phyloP scores from a whole-genome alignment of 2,329 filamentous ascomycete genomes.

The Xylaria arbuscula region DNA sequence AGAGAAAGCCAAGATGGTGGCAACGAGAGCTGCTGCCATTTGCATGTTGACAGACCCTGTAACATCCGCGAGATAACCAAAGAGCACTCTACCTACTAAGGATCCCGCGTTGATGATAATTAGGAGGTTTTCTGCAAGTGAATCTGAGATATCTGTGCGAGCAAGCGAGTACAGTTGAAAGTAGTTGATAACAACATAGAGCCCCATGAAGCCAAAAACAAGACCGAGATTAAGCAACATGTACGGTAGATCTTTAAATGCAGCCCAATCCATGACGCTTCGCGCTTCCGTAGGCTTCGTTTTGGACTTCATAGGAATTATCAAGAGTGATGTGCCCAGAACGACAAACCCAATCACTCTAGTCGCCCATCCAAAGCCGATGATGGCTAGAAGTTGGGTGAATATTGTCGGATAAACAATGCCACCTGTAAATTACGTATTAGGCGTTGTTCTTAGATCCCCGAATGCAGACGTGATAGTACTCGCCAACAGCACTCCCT shows the following conservation, averaged over 20 bases:
- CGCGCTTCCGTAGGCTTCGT: constrained; percentile 18
- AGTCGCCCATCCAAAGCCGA: constrained; percentile 41
- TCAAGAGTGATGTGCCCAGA: constrained; percentile 27
- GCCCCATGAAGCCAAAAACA: constrained; percentile 36
- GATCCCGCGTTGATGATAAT: constrained; percentile 40
- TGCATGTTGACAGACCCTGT: constrained; percentile 37
- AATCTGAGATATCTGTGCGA: constrained; percentile 8
- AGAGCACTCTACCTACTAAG: constrained; percentile 30
- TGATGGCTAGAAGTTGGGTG: constrained; percentile 14
- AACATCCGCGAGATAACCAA: constrained; percentile 35
- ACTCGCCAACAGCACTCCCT: constrained; percentile 38
- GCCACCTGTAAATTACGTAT: constrained; percentile 25
- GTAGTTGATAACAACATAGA: constrained; percentile 35
- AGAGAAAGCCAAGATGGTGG: constrained; percentile 31
- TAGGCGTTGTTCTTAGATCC: not conserved
- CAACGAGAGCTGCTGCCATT: constrained; percentile 24
- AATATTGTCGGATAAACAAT: constrained; percentile 40
- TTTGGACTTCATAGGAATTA: constrained; percentile 34
- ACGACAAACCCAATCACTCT: constrained; percentile 36
- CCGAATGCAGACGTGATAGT: not conserved
- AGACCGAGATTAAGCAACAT: constrained; percentile 30
- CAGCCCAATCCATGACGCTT: constrained; percentile 27
- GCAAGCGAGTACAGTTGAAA: constrained; percentile 30
- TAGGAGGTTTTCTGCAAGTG: constrained; percentile 33
- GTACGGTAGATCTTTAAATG: constrained; percentile 33